Base-by-base conservation (phyloP, 2,329 filamentous ascomycete genomes). In the Thelonectria olida region DNA sequence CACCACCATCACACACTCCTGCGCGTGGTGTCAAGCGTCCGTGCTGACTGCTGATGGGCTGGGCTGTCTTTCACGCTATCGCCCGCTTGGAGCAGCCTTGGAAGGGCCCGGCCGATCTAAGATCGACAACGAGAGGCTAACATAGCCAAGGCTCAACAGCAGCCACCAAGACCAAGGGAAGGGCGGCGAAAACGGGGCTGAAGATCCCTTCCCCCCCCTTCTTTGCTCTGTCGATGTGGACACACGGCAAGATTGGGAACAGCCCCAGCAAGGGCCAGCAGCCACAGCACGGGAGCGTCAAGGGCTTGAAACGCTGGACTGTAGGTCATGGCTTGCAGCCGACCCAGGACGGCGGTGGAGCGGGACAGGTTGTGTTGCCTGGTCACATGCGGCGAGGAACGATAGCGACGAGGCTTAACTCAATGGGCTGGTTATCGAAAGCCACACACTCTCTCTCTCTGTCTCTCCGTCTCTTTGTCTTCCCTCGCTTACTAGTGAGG, bases 61-160 rank as follows among this genome's bases (percentile, higher is more conserved):
- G 60, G 64, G 56, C 44, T 25, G 60, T 36, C 45, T 7, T 41
- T 28, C 42, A 55, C 66, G 58, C 68, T 70, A 71, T 62, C 54
- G 42, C 58, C 62, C n/a, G 12, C 48, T 54, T 53, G 58, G 60
- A n/a, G n/a, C n/a, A n/a, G n/a, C 55, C 31, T 54, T 57, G 39
- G 28, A n/a, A n/a, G n/a, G 34, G 45, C 50, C 65, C 66, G 64
- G 67, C 51, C 62, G 69, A 71, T 71, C 69, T 66, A 61, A 67
- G 69, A 71, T 71, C 69, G 66, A 67, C 68, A 58, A 58, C 7
- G 19, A 57, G 53, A 38, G 45, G 15, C 52, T 67, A 66, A 39
- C 48, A 57, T n/a, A n/a, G n/a, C n/a, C n/a, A n/a, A n/a, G n/a
- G n/a, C n/a, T n/a, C n/a, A n/a, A n/a, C n/a, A n/a, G n/a, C n/a